Base-by-base conservation (phyloP, 306 rosid species). In the Prunus dulcis region DNA sequence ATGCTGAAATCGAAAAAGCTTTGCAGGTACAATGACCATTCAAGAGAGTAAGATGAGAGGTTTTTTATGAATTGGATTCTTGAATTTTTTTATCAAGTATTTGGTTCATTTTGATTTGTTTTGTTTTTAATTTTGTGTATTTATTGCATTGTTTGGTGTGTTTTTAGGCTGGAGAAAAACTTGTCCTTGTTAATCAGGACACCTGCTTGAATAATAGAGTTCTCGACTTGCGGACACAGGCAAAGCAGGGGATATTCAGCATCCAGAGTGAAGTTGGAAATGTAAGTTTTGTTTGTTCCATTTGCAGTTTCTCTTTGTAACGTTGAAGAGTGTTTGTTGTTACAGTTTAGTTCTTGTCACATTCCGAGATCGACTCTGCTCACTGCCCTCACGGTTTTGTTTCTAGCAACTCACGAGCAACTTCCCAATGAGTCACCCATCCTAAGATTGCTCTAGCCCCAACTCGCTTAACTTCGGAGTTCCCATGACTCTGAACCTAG, bases 101-200 rank as follows among this genome's bases (percentile, higher is more conserved):
- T 30, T 30, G 4, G 32, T 30, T 30, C 0, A 4, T 30, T 30
- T 30, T 30, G 32, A 2, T 30, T 50, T 66, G 22, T 46, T 30
- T 27, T 27, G 28, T 27, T 27, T 27, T 27, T 27, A 46, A 9
- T 46, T 46, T 50, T 72, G 79, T 62, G 60, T 78, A 51, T 67
- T 79, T 51, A 67, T 56, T 47, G 20, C 45, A 0, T 79, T 17
- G 19, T 81, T 34, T 52, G 53, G 58, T 77, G 69, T 43, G 64
- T 66, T 84, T 84, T 84, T 86, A 89, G 90, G 89, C 84, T 70
- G 91, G 89, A 60, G 88, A 86, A 22, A 83, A 84, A 72, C 87
- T 90, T 32, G 94, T 87, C 68, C 86, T 90, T 7, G 94, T 87
- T 9, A 87, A 87, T 84, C 91, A 87, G 83, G 94, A 89, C 64